These are phyloP conservation scores for Candida nonsorbophila DNA, from an alignment of 805 yeast species.

Conservation along the genomic window DNA sequence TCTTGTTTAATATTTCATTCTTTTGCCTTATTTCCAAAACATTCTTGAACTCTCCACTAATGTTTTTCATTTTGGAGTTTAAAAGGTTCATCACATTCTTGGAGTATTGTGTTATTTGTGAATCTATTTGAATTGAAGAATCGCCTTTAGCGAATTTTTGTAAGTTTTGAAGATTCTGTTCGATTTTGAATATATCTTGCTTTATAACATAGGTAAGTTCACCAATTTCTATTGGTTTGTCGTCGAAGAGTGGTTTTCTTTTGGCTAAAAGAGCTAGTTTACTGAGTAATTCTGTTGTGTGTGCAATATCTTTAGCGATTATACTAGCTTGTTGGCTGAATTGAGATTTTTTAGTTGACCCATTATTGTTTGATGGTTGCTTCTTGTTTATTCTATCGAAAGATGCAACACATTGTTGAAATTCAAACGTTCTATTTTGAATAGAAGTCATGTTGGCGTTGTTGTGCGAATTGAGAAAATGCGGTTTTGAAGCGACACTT, in stretches of 20 bases:
- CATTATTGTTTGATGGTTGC: constrained; percentile 19
- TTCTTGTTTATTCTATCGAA: constrained; percentile 58
- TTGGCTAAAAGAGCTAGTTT: constrained; percentile 83
- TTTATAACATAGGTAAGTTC: constrained; percentile 84
- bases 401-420: constrained; percentile 83
- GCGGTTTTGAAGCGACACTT: no score
- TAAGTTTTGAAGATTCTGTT: constrained; percentile 58
- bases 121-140: constrained; percentile 37
- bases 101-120: constrained; percentile 69
- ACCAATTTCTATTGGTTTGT: constrained; percentile 88
- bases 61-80: constrained; percentile 86
- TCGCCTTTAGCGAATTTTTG: constrained; percentile 49
- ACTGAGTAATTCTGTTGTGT: constrained; percentile 73
- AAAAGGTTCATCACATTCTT: constrained; percentile 82
- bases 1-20: constrained; percentile 72
- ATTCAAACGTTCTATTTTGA: constrained; percentile 87
- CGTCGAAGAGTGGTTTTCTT: constrained; percentile 87
- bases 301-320: constrained; percentile 85
- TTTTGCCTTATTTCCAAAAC: constrained; percentile 87
- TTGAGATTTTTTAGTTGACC: constrained; percentile 20
- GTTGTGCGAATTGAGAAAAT: neutral
- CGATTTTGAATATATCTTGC: constrained; percentile 82
- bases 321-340: constrained; percentile 62
- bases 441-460: constrained; percentile 18
- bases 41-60: constrained; percentile 83